A percentile compares a stretch with the other conserved stretches of the same genome.
These are phyloP conservation scores for Mycena amicta DNA, from an alignment of 768 basidiomycete genomes.

Conservation along the genomic window DNA sequence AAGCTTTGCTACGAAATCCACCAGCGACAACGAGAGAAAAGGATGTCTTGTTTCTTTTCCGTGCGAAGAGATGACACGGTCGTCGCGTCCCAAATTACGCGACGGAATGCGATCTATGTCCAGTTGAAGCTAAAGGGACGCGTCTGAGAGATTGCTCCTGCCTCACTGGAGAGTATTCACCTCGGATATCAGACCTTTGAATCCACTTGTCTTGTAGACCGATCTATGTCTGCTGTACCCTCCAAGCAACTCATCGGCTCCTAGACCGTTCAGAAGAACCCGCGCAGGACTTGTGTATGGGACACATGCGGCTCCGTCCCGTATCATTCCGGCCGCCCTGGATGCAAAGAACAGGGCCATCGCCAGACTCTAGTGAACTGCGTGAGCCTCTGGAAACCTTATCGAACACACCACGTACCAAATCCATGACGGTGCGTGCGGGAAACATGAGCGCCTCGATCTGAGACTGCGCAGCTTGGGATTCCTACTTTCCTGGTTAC, in stretches of 20 bases:
- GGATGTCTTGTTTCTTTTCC: conserved; percentile 94
- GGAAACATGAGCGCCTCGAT: conserved; percentile 81
- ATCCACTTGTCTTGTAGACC: conserved; percentile 67
- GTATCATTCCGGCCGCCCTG: conserved; percentile 67
- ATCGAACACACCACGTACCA: conserved; percentile 47
- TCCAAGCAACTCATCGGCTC: conserved; percentile 93
- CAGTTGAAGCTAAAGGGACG: conserved; percentile 71
- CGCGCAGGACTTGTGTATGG: conserved; percentile 75
- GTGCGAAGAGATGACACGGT: conserved; percentile 87
- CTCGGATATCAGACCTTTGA: conserved; percentile 80
- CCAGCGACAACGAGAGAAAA: conserved; percentile 80
- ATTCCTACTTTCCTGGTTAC: conserved; percentile 53
- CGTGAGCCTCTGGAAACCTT: too few species aligned
- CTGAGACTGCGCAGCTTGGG: conserved; percentile 50
- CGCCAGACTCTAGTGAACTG: conserved; percentile 86
- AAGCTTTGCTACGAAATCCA: conserved; percentile 74
- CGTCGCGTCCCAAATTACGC: conserved; percentile 92
- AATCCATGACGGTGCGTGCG: conserved; percentile 84
- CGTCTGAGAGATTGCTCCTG: conserved; percentile 3
- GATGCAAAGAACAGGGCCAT: conserved; percentile 94
- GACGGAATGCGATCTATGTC: conserved; percentile 86
- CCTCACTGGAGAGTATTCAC: conserved; percentile 45
- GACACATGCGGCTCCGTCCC: conserved; percentile 38
- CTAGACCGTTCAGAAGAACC: conserved; percentile 88
- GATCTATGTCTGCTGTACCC: conserved; percentile 90